These are phyloP conservation scores for Microcyclosporella mali DNA, from an alignment of 2,329 filamentous ascomycete species.

Conservation along the genomic window DNA sequence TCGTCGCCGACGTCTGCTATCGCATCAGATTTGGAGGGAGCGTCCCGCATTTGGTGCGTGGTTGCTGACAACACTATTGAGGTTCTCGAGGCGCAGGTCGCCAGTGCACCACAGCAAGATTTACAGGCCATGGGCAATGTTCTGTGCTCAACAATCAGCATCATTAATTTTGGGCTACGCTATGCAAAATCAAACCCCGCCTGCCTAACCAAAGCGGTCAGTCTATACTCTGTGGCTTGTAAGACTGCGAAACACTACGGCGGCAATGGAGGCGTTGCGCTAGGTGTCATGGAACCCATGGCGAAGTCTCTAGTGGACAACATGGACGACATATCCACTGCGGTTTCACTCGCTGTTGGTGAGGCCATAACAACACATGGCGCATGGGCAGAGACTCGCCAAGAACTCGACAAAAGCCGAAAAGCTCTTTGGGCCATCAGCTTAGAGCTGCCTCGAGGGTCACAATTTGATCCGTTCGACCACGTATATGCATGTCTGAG, in stretches of 20 bases:
- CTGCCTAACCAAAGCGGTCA: constrained; percentile 16
- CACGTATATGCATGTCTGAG: constrained; percentile 58
- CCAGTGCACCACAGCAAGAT: constrained; percentile 10
- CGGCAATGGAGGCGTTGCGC: constrained; percentile 60
- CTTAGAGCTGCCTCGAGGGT: constrained; percentile 31
- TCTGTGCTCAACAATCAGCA: constrained; percentile 61
- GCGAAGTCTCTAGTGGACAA: constrained; percentile 17
- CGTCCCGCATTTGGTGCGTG: constrained; percentile 12
- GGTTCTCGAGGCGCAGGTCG: constrained; percentile 1
- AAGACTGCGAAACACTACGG: constrained; percentile 55
- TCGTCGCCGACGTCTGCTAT: not conserved
- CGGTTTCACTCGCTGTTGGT: constrained; percentile 13
- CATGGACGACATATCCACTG: constrained; percentile 4
- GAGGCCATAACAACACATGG: constrained; percentile 20
- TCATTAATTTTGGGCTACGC: constrained; percentile 58
- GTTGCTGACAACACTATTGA: constrained; percentile 11
- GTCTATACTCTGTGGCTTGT: constrained; percentile 31
- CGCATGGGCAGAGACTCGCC: constrained; percentile 51
- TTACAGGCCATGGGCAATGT: constrained; percentile 13
- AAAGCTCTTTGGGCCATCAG: constrained; percentile 60
- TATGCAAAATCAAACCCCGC: constrained; percentile 1
- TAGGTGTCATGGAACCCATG: constrained; percentile 57
- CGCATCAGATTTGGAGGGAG: not conserved
- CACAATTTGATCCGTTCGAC: constrained; percentile 55
- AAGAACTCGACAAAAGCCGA: constrained; percentile 59